Conservation (phyloP, 2,329 filamentous ascomycete species). For the Lachnum nothofagi region DNA sequence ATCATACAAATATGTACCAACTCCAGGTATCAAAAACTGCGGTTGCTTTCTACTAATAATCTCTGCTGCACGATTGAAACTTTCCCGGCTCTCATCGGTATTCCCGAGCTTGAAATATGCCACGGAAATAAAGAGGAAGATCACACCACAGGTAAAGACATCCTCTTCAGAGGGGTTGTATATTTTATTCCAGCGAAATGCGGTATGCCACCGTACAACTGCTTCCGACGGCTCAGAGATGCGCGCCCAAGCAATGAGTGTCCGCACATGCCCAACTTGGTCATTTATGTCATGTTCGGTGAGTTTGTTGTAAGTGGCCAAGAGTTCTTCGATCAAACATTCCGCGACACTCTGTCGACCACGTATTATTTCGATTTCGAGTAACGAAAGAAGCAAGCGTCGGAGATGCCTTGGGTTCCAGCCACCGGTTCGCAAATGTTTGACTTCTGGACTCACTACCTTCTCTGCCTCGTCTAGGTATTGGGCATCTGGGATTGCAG, state of each 20-base stretch:
- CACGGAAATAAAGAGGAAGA: conserved; percentile 11
- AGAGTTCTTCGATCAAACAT: conserved; percentile 10
- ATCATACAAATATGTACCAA: conserved; percentile 1
- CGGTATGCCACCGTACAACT: conserved; percentile 10
- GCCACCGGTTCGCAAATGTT: conserved; percentile 5
- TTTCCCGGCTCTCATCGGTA: conserved; percentile 12
- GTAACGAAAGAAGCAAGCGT: conserved; percentile 10
- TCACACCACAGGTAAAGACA: conserved; percentile 11
- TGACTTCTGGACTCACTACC: conserved; percentile 5
- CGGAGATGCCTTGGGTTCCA: conserved; percentile 2
- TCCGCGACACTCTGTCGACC: conserved; percentile 6
- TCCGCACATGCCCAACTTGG: conserved; percentile 7
- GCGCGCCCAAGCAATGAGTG: conserved; percentile 13
- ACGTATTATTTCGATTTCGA: conserved; percentile 7
- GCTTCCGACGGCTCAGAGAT: conserved; percentile 6
- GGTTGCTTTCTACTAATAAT: conserved; percentile 1
- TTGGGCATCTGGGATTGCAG: background rate
- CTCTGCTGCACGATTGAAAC: conserved; percentile 1
- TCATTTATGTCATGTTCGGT: conserved; percentile 10
- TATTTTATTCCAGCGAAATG: conserved; percentile 8
- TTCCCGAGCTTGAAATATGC: conserved; percentile 7
- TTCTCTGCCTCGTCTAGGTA: conserved; percentile 10
- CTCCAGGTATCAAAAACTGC: conserved; percentile 1
- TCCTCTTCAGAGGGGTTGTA: conserved; percentile 7
- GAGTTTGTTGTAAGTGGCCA: conserved; percentile 5